A percentile compares a stretch with the other conserved stretches of the same genome.
Conservation (phyloP, 768 basidiomycete genomes). For the Trichaptum fuscoviolaceum region DNA sequence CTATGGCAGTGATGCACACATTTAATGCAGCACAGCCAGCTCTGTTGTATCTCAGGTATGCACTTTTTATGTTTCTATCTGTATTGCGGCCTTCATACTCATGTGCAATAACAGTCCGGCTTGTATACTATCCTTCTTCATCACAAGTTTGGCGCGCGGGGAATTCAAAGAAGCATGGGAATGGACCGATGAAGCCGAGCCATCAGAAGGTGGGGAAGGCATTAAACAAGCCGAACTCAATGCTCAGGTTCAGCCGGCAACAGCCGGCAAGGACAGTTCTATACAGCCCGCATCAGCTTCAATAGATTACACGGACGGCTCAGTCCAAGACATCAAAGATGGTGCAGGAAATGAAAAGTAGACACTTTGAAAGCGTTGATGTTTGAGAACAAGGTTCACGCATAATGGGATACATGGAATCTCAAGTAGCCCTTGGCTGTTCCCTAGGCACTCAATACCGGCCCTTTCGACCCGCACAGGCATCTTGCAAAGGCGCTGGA, state of each 20-base stretch:
- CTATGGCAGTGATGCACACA: slow-evolving; percentile 83
- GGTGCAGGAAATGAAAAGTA: slow-evolving; percentile 13
- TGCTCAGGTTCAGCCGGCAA: slow-evolving; percentile 3
- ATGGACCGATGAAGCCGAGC: slow-evolving; percentile 56
- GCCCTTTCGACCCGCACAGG: not conserved
- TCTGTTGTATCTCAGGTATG: slow-evolving; percentile 80
- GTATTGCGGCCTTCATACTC: slow-evolving; percentile 1
- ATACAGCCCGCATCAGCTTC: not conserved
- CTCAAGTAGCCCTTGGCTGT: not conserved
- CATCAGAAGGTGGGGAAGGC: slow-evolving; percentile 13
- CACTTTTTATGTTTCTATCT: slow-evolving; percentile 1
- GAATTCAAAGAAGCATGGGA: slow-evolving; percentile 67
- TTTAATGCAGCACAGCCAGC: slow-evolving; percentile 83
- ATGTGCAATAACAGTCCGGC: slow-evolving; percentile 47
- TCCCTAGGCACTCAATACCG: not conserved
- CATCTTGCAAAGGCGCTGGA: not conserved
- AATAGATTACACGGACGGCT: slow-evolving; percentile 9
- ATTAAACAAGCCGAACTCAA: not conserved
- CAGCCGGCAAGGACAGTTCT: not conserved
- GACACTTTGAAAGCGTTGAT: not conserved
- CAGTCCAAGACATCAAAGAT: slow-evolving; percentile 7
- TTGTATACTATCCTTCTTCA: slow-evolving; percentile 65
- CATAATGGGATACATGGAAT: not conserved
- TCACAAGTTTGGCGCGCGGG: slow-evolving; percentile 54
- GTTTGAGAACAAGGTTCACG: not conserved